Conservation (phyloP, 306 rosid species). For the Calophaca sinica region DNA sequence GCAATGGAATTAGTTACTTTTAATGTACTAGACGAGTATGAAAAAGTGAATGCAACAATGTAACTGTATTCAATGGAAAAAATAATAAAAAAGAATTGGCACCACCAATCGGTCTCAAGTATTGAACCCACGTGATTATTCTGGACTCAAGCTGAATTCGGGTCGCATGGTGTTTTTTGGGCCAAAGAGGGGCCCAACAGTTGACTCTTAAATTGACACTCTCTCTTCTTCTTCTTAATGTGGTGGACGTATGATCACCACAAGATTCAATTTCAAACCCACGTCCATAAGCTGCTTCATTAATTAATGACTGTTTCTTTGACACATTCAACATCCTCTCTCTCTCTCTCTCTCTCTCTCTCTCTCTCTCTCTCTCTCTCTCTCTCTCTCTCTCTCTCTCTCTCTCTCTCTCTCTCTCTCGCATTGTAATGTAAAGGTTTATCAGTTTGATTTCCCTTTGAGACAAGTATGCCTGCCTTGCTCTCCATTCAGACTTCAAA, state of each 20-base stretch:
- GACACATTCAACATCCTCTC: slow-evolving; percentile 35
- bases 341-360: slow-evolving; percentile 7
- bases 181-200: slow-evolving; percentile 48
- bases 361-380: slow-evolving; percentile 21
- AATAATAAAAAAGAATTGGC: background rate
- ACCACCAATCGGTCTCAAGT: background rate
- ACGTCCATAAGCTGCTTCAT: slow-evolving; percentile 22
- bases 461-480: background rate
- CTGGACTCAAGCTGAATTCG: background rate
- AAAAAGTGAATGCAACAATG: background rate
- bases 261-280: slow-evolving; percentile 38
- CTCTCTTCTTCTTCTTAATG: slow-evolving; percentile 12
- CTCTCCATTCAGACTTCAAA: slow-evolving; percentile 19
- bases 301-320: slow-evolving; percentile 33
- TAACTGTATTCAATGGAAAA: slow-evolving; percentile 6
- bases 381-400: slow-evolving; percentile 17
- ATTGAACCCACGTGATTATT: no score
- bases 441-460: slow-evolving; percentile 23
- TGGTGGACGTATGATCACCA: slow-evolving; percentile 50
- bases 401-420: background rate
- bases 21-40: background rate
- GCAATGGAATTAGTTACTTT: background rate
- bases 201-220: slow-evolving; percentile 50
- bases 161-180: slow-evolving; percentile 17
- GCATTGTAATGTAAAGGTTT: background rate